Conservation (phyloP, 768 basidiomycete genomes). For the Xerocomellus amylosporus region DNA sequence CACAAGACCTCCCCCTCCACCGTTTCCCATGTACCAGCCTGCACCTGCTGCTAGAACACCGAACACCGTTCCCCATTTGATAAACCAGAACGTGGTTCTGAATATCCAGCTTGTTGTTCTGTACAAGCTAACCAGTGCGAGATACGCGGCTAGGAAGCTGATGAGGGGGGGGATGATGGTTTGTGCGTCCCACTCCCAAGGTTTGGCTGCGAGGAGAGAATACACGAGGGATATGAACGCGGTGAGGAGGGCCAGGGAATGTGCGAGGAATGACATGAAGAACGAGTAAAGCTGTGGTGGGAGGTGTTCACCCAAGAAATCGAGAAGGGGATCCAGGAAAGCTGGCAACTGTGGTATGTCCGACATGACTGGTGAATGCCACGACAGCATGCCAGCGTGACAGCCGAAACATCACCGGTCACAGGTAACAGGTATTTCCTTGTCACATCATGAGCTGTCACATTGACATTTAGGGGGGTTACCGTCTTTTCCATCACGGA, state of each 20-base stretch:
- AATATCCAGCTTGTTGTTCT: slow-evolving; percentile 76
- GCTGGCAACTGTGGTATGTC: slow-evolving; percentile 40
- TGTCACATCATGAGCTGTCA: slow-evolving; percentile 20
- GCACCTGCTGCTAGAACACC: slow-evolving; percentile 49
- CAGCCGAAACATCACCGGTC: slow-evolving; percentile 8
- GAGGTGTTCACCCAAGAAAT: slow-evolving; percentile 51
- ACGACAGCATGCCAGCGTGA: slow-evolving; percentile 23
- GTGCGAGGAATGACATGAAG: slow-evolving; percentile 48
- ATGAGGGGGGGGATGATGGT: slow-evolving; percentile 71
- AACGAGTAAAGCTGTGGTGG: slow-evolving; percentile 56
- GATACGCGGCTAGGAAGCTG: slow-evolving; percentile 67
- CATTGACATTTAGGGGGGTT: not conserved
- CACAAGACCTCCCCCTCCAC: slow-evolving; percentile 33
- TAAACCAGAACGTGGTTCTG: slow-evolving; percentile 60
- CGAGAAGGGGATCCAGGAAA: slow-evolving; percentile 52
- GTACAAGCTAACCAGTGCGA: slow-evolving; percentile 74
- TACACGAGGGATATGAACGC: slow-evolving; percentile 47
- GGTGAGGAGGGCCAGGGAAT: slow-evolving; percentile 48
- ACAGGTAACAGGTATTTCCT: slow-evolving; percentile 11
- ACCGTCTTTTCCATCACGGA: slow-evolving; percentile 8
- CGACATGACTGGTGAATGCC: slow-evolving; percentile 24
- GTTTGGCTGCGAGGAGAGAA: slow-evolving; percentile 48
- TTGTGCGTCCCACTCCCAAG: slow-evolving; percentile 64
- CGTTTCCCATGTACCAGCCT: slow-evolving; percentile 52
- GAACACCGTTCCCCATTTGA: slow-evolving; percentile 75